Base-by-base conservation (phyloP, 2,329 filamentous ascomycete genomes). In the Chaetomium sp. region DNA sequence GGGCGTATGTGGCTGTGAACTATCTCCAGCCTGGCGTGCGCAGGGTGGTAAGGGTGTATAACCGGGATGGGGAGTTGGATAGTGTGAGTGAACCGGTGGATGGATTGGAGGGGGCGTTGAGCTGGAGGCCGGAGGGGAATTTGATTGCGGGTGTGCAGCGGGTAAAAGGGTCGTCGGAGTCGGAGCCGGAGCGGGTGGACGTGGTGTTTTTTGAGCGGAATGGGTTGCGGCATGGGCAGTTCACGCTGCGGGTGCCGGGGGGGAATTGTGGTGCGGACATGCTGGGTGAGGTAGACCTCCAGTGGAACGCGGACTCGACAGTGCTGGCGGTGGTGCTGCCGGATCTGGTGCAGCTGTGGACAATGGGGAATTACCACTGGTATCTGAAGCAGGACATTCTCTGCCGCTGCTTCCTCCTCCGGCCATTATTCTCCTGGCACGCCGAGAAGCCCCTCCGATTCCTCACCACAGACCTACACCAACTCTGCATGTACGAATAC, bases 181-280 rank as follows among this genome's bases (percentile, higher is more conserved):
- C 19, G 19, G 19, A 27, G 19, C 69, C 79, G 1, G 81, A 86
- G 48, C 78, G 78, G n/a, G 74, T 89, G 19, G 86, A 95, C 63
- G 85, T 97, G 45, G 85, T 95, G 3, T 99, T 99, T 71, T 99
- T 99, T 64, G 94, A 99, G 73, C 81, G 91, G 52, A 99, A 99
- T 65, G 94, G 94, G n/a, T 78, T 99, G 56, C 83, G 92, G n/a
- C 94, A 99, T 70, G 94, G 94, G 4, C 83, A 96, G 62, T 99
- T 97, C 66, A 84, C 84, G n/a, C 76, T 99, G 14, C 84, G 89
- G 47, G 52, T 57, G 1, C 67, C 67, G 0, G 34, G 34, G 19
- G 19, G 19, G 19, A 3, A 27, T 1, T 52, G 54, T 27, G 37
- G 49, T 8, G 53, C 56, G 2, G 62, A 56, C 33, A 59, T 48